Evolutionary conservation across 345 rosid genomes (phyloP).

Genomic region (Gossypium bickii): DNA sequence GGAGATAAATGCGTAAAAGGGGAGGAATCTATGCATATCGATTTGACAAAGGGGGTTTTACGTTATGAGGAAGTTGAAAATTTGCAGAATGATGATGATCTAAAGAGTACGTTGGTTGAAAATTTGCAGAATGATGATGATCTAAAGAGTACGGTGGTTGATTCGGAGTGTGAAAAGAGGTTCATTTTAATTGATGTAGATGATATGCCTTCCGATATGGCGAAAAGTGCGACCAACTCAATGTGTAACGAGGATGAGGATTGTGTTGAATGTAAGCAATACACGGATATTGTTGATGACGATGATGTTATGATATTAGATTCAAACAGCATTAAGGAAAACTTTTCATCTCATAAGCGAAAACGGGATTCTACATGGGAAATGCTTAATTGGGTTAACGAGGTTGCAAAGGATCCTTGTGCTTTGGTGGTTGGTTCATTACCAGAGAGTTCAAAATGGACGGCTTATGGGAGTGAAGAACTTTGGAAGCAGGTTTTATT

Average conservation of each 20-base stretch:
- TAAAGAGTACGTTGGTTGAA: conserved; percentile 17
- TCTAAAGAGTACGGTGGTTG: conserved; percentile 20
- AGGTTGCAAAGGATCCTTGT: conserved; percentile 65
- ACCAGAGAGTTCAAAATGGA: conserved; percentile 77
- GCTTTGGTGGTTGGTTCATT: conserved; percentile 35
- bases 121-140: conserved; percentile 21
- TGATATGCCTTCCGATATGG: neutral
- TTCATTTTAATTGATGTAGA: neutral
- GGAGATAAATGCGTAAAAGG: conserved; percentile 28
- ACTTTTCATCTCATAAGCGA: conserved; percentile 35
- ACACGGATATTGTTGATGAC: conserved; percentile 11
- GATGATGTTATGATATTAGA: conserved; percentile 20
- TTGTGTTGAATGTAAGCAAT: conserved; percentile 7
- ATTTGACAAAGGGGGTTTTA: conserved; percentile 13
- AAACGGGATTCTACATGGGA: conserved; percentile 38
- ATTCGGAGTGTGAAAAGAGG: conserved; percentile 17
- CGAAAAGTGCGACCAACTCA: neutral
- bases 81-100: conserved; percentile 19
- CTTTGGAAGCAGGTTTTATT: conserved; percentile 72
- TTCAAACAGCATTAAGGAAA: conserved; percentile 10
- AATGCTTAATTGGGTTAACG: conserved; percentile 57
- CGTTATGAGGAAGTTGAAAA: conserved; percentile 24
- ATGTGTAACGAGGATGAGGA: conserved; percentile 7
- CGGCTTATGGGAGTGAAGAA: conserved; percentile 46
- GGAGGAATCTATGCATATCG: conserved; percentile 27